Base-by-base conservation (phyloP, 78 protist species). In the slime mould (Dictyostelium discoideum) region DNA sequence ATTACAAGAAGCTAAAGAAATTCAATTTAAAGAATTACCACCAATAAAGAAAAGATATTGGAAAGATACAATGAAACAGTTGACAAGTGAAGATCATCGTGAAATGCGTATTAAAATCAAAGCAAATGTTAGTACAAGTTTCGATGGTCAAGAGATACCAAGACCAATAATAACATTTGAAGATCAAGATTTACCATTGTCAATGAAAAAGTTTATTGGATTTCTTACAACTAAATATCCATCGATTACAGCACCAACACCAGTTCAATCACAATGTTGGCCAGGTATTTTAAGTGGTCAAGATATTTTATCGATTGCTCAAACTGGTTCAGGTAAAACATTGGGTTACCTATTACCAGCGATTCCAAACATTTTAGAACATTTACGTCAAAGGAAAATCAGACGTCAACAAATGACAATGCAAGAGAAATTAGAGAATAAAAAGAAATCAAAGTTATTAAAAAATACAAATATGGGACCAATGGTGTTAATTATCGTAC, bases 281-380 rank as follows among this genome's bases (percentile, higher is more conserved):
- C 84, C 96, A 14, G 89, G 96, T 11, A 86, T 92, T 4, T 9
- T 95, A 5, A 63, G 69, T 24, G 95, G 96, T 18, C 39, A 77
- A 11, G 98, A 97, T 57, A 85, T 97, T 32, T 26, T 95, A 5
- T 95, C 96, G 3, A 93, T 92, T 24, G 98, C 98, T 2, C 97
- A 97, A 57, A 99, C 99, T 0, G 99, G 99, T 44, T 96, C 98
- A 1, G 99, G 99, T 24, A 99, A 99, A 97, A 99, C 99, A 14
- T 97, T 99, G 11, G 97, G 99, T 60, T 99, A 97, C 87, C 85
- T 97, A 4, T 90, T 99, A 16, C 99, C 99, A n/a, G 79, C 92
- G 69, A 93, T 98, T 39, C 84, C 95, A 39, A 46, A 80, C 39
- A 50, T 98, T 22, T 46, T 82, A 44, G 92, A 86, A 54, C 88